Evolutionary conservation across 805 yeast species (phyloP).

Genomic region (Komagataella mondaviorum): DNA sequence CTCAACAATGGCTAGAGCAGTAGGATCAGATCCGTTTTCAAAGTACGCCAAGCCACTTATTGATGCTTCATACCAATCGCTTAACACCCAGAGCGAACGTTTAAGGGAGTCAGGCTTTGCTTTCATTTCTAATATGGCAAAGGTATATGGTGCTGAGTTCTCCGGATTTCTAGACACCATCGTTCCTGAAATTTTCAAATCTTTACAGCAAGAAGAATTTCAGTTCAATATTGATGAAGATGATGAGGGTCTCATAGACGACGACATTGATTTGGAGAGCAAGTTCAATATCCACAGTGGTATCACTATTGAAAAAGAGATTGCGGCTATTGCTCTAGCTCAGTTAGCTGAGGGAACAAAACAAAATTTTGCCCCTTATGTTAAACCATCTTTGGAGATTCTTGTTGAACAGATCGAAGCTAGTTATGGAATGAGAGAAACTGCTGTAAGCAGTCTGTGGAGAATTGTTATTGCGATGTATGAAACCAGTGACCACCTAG

Average conservation of each 20-base stretch:
- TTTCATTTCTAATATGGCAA: conserved; percentile 86
- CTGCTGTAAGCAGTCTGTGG: conserved; percentile 77
- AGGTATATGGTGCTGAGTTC: conserved; percentile 85
- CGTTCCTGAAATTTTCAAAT: conserved; percentile 72
- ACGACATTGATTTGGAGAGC: conserved; percentile 51
- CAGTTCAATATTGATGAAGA: conserved; percentile 46
- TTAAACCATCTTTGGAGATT: conserved; percentile 52
- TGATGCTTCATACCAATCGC: conserved; percentile 72
- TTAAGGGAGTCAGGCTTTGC: conserved; percentile 92
- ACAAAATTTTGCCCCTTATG: conserved; percentile 63
- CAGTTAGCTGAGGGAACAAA: conserved; percentile 86
- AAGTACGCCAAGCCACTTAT: conserved; percentile 80
- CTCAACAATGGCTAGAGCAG: conserved; percentile 93
- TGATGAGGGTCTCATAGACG: conserved; percentile 33
- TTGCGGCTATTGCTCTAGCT: conserved; percentile 80
- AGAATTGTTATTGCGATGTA: conserved; percentile 63
- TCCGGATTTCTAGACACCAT: conserved; percentile 73
- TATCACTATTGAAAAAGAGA: conserved; percentile 89
- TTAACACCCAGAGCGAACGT: conserved; percentile 67
- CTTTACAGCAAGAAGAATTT: conserved; percentile 80
- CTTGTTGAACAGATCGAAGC: conserved; percentile 65
- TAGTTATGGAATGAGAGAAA: conserved; percentile 84
- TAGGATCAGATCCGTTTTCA: conserved; percentile 80
- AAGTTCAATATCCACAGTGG: conserved; percentile 86
- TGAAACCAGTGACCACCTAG: conserved; percentile 30